Conservation (phyloP, 2,329 filamentous ascomycete genomes). For the Fusarium sp. region DNA sequence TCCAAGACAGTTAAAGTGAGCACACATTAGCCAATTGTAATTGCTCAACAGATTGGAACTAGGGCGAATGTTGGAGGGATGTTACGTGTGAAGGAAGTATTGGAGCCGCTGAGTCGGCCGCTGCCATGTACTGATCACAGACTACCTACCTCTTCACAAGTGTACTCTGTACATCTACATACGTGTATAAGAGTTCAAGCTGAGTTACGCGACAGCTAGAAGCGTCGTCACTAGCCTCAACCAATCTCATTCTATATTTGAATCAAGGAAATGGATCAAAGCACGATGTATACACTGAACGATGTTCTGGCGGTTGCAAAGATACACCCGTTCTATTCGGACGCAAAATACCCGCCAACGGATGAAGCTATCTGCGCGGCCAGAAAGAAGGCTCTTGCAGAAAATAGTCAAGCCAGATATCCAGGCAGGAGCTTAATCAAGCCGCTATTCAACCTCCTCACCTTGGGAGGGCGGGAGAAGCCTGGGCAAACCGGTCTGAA, state of each 20-base stretch:
- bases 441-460: neutral
- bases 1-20: neutral
- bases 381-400: slow-evolving; percentile 2
- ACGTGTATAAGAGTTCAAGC: neutral
- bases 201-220: neutral
- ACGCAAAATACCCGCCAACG: slow-evolving; percentile 48
- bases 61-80: neutral
- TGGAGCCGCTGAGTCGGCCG: too few species aligned
- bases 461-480: neutral
- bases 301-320: slow-evolving; percentile 50
- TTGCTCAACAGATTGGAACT: neutral
- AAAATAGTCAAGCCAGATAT: neutral
- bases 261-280: neutral
- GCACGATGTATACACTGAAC: slow-evolving; percentile 37
- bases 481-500: neutral
- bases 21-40: neutral
- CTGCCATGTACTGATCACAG: rapidly evolving
- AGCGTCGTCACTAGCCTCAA: neutral
- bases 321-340: slow-evolving; percentile 51
- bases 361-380: slow-evolving; percentile 1
- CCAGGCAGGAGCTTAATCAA: neutral
- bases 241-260: neutral
- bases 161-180: neutral
- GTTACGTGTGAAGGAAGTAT: neutral
- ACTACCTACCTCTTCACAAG: neutral